A percentile compares a stretch with the other conserved stretches of the same genome.
These are phyloP conservation scores for Didymella sp. DNA, from an alignment of 2,329 filamentous ascomycete species.

Conservation along the genomic window DNA sequence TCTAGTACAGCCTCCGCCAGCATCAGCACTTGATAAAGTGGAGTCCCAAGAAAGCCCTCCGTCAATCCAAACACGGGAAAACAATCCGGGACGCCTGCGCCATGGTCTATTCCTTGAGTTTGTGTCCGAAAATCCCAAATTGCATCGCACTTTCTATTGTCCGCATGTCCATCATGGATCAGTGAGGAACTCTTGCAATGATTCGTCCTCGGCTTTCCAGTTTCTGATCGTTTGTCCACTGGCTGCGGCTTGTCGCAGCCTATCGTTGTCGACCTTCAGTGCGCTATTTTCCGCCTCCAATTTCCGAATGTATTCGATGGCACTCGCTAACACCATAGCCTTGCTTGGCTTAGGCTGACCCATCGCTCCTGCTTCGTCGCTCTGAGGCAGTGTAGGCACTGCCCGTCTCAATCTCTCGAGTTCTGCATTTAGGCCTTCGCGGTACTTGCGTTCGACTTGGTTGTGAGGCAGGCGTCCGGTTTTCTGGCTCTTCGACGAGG, in stretches of 20 bases:
- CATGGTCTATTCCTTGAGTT: not conserved
- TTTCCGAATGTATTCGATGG: constrained; percentile 44
- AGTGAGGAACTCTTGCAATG: constrained; percentile 21
- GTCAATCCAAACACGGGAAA: not conserved
- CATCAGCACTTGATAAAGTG: constrained; percentile 20
- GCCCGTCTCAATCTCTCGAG: constrained; percentile 39
- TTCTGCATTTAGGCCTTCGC: constrained; percentile 41
- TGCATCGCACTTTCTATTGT: not conserved
- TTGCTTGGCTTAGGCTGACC: constrained; percentile 45
- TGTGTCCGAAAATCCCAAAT: not conserved
- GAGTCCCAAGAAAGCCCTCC: constrained; percentile 5
- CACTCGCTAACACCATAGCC: constrained; percentile 41
- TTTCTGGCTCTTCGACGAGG: constrained; percentile 26
- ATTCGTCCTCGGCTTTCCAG: constrained; percentile 17
- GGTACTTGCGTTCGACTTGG: constrained; percentile 40
- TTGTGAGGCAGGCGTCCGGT: constrained; percentile 45
- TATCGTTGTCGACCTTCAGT: constrained; percentile 37
- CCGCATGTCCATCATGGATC: constrained; percentile 9
- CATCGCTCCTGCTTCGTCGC: constrained; percentile 33
- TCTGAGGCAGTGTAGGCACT: constrained; percentile 42
- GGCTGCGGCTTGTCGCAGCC: constrained; percentile 24
- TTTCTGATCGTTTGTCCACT: constrained; percentile 11
- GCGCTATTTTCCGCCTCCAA: constrained; percentile 42
- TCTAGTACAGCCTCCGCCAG: constrained; percentile 11
- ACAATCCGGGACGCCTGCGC: constrained; percentile 2